Percentiles rank a stretch among this genome's conserved stretches.
These are phyloP conservation scores for Citrus cavaleriei DNA, from an alignment of 345 rosid genomes.

Conservation along the genomic window DNA sequence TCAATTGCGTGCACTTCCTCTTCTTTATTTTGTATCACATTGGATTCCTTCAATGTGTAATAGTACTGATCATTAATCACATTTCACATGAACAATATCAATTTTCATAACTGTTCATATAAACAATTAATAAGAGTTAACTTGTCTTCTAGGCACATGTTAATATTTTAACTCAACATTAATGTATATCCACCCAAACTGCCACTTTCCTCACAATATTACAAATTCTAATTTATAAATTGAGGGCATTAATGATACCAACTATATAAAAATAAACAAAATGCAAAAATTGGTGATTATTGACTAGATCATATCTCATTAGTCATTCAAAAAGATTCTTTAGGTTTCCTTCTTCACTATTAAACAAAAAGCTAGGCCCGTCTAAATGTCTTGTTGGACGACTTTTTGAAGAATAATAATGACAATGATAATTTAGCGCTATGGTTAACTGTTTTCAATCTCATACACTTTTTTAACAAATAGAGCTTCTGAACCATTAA, in stretches of 20 bases:
- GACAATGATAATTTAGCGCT: neutral
- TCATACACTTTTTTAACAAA: neutral
- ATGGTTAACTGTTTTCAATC: neutral
- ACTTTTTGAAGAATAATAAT: neutral
- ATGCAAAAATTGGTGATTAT: neutral
- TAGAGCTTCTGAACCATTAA: neutral
- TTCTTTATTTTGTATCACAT: neutral
- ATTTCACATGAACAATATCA: neutral
- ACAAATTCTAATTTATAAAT: neutral
- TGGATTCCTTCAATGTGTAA: neutral
- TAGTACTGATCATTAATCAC: neutral
- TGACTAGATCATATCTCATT: neutral
- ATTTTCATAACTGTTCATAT: too few relatives aligned
- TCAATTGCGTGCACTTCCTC: neutral
- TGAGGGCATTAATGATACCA: neutral
- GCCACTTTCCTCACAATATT: neutral
- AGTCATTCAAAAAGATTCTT: constrained; percentile 11
- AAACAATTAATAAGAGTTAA: neutral
- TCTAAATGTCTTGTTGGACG: neutral
- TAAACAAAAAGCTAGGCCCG: neutral
- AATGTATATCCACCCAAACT: neutral
- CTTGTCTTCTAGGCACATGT: neutral
- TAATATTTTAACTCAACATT: neutral
- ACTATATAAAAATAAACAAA: neutral
- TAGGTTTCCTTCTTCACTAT: neutral